A percentile compares a stretch with the other conserved stretches of the same genome.
phyloP scores from a whole-genome alignment of 768 basidiomycete genomes.

The Galerina sulciceps region DNA sequence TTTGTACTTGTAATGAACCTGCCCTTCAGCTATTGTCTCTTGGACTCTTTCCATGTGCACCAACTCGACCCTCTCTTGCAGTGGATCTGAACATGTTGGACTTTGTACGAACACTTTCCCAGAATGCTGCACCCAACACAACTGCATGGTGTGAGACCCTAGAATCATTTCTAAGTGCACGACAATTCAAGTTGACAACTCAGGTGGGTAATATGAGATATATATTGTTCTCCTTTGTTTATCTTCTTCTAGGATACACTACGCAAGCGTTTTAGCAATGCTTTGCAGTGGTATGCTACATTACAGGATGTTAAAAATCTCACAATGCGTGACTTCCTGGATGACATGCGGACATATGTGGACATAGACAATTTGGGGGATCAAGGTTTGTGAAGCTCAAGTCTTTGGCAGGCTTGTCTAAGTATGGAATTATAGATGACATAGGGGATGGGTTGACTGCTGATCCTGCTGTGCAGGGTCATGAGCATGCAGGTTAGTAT shows the following conservation, averaged over 20 bases:
- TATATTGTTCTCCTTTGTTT: slow-evolving; percentile 20
- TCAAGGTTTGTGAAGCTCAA: too few relatives aligned
- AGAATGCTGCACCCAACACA: slow-evolving; percentile 22
- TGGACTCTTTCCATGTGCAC: slow-evolving; percentile 19
- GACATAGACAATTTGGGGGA: too few relatives aligned
- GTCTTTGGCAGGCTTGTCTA: too few relatives aligned
- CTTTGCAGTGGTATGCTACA: slow-evolving; percentile 29
- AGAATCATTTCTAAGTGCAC: neutral
- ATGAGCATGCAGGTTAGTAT: too few relatives aligned
- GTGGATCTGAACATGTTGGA: slow-evolving; percentile 33
- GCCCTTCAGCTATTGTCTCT: neutral
- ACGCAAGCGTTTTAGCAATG: slow-evolving; percentile 25
- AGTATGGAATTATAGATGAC: too few relatives aligned
- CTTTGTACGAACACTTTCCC: slow-evolving; percentile 28
- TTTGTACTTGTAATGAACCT: slow-evolving; percentile 12
- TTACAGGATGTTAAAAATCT: slow-evolving; percentile 6
- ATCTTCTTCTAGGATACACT: slow-evolving; percentile 26
- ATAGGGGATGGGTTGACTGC: too few relatives aligned
- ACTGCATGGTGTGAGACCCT: slow-evolving; percentile 26
- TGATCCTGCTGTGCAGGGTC: too few relatives aligned
- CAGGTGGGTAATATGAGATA: slow-evolving; percentile 29
- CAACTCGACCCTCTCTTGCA: slow-evolving; percentile 31
- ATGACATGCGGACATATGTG: too few relatives aligned
- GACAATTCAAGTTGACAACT: too few relatives aligned
- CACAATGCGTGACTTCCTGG: too few relatives aligned